Evolutionary conservation across 257 asterid species (phyloP).

Genomic region (Linderniella brevidens): DNA sequence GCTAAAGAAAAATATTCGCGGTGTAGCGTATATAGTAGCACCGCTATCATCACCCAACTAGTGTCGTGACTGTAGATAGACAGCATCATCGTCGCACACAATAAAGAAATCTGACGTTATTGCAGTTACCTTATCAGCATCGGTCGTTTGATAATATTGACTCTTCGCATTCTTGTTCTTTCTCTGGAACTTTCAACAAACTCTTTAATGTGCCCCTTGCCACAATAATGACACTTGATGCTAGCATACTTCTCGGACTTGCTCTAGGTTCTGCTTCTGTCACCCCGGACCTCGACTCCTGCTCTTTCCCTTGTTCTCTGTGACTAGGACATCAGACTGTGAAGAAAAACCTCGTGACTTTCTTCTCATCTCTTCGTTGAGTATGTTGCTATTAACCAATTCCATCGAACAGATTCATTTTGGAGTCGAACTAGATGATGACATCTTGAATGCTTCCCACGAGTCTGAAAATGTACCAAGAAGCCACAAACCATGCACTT

Average conservation of each 20-base stretch:
- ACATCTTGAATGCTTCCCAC: background rate
- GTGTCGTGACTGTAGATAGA: too few species aligned
- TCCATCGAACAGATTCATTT: background rate
- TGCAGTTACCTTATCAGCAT: background rate
- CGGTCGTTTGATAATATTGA: too few species aligned
- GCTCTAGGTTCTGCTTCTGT: background rate
- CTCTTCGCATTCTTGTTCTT: too few species aligned
- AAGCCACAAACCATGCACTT: background rate
- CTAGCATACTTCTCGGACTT: background rate
- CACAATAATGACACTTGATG: too few species aligned
- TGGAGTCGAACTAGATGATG: background rate
- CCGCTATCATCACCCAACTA: too few species aligned
- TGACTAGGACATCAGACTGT: background rate
- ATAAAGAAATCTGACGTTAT: background rate
- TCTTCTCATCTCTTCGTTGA: slow-evolving; percentile 2
- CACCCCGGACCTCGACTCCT: background rate
- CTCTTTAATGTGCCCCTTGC: too few species aligned
- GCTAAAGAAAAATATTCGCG: too few species aligned
- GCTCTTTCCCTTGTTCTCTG: background rate
- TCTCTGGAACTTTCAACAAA: too few species aligned
- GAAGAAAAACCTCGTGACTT: background rate
- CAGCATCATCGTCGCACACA: too few species aligned
- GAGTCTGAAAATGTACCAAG: background rate
- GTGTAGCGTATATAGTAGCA: too few species aligned
- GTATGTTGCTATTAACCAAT: background rate